Conservation (phyloP, 2,329 filamentous ascomycete genomes). For the Allantophomopsis cytisporea region DNA sequence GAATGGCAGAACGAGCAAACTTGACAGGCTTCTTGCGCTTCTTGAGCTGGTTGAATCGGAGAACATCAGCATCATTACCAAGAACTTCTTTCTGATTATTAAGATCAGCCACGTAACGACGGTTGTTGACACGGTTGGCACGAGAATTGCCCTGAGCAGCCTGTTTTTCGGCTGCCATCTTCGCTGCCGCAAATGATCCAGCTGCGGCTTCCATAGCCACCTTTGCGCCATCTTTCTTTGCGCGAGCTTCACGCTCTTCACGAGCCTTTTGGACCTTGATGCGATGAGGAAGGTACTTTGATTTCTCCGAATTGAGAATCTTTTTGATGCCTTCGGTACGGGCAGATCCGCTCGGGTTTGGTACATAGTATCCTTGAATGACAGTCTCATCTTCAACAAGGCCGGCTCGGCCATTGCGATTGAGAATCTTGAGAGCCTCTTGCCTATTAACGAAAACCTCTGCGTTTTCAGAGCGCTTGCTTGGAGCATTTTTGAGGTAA, state of each 20-base stretch:
- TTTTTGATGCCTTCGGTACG: conserved; percentile 90
- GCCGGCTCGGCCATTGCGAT: conserved; percentile 40
- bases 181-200: conserved; percentile 39
- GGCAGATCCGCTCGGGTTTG: conserved; percentile 73
- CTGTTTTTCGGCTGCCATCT: conserved; percentile 65
- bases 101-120: conserved; percentile 84
- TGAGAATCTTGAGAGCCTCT: conserved; percentile 58
- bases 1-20: conserved; percentile 93
- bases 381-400: conserved; percentile 20
- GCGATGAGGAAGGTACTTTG: conserved; percentile 92
- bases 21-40: conserved; percentile 99
- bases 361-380: conserved; percentile 64
- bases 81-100: conserved; percentile 87
- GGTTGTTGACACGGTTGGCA: conserved; percentile 90
- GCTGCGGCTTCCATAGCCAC: conserved; percentile 45
- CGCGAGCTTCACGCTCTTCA: conserved; percentile 76
- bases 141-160: conserved; percentile 81
- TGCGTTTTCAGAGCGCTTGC: conserved; percentile 36
- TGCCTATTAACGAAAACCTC: conserved; percentile 58
- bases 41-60: conserved; percentile 98
- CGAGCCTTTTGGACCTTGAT: conserved; percentile 89
- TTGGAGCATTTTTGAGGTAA: conserved; percentile 26
- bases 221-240: conserved; percentile 55
- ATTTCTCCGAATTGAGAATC: conserved; percentile 94
- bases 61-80: conserved; percentile 73